These are phyloP conservation scores for Xylaria acuta DNA, from an alignment of 495 filamentous ascomycete species.

Conservation along the genomic window DNA sequence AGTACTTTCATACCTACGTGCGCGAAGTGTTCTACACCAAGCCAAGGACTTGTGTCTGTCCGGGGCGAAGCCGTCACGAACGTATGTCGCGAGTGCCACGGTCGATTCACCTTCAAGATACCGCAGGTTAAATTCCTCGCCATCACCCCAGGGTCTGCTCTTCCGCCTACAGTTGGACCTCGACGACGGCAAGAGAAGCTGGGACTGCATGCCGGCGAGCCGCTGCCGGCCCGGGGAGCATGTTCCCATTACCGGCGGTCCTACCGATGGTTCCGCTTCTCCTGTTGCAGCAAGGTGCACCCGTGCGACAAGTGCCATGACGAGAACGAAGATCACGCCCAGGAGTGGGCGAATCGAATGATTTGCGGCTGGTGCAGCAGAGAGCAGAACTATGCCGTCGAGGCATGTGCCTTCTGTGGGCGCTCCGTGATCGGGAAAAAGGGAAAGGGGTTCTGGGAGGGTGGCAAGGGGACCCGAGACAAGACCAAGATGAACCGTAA, in stretches of 20 bases:
- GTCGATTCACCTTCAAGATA: conserved; percentile 82
- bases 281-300: conserved; percentile 64
- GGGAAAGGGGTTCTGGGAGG: conserved; percentile 88
- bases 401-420: conserved; percentile 80
- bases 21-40: conserved; percentile 74
- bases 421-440: conserved; percentile 67
- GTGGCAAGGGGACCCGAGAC: conserved; percentile 84
- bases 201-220: conserved; percentile 79
- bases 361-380: conserved; percentile 83
- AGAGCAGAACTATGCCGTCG: conserved; percentile 82
- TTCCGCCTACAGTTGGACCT: conserved; percentile 51
- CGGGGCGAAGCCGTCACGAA: conserved; percentile 78
- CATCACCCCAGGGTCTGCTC: conserved; percentile 61
- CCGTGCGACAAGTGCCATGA: conserved; percentile 90
- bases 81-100: conserved; percentile 81
- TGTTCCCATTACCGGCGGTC: conserved; percentile 81
- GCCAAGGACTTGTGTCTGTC: conserved; percentile 72
- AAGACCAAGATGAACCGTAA: conserved; percentile 73
- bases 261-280: conserved; percentile 85
- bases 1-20: conserved; percentile 87
- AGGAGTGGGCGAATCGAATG: conserved; percentile 89
- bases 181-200: conserved; percentile 72
- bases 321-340: conserved; percentile 68
- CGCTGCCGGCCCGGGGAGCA: conserved; percentile 75
- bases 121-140: conserved; percentile 82